Base-by-base conservation (phyloP, 805 yeast species). In the Diddensiella transvaalensis region DNA sequence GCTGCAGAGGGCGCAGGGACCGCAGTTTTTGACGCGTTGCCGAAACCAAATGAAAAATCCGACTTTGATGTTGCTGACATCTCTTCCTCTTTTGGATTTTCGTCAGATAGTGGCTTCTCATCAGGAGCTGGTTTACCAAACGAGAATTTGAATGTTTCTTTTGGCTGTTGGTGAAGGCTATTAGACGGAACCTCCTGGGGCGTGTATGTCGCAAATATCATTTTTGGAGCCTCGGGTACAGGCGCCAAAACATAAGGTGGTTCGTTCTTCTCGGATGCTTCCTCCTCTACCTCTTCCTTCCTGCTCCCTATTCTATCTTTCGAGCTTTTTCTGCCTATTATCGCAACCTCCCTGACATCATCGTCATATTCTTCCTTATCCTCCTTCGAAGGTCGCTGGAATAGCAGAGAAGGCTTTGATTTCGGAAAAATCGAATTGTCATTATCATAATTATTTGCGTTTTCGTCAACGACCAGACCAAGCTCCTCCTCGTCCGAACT, bases 401-500 rank as follows among this genome's bases (percentile, higher is more conserved):
- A 23, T 15, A 23, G 11, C 17, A 40, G 33, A 11, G 18, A 13
- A 11, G 33, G n/a, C 22, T 17, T 22, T 5, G 18, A 10, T 35
- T 35, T 26, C 22, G 23, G 41, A n/a, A 22, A 11, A n/a, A 40
- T 13, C 24, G 33, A 21, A 18, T 6, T 10, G 26, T 22, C 33
- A 10, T 23, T 40, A 5, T 17, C n/a, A 24, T 6, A n/a, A 18
- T 18, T n/a, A 18, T 8, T 38, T 13, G 19, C 22, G 22, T 4
- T 18, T 13, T 18, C 8, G 41, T 15, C 15, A 21, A 38, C 22
- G 5, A 8, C 21, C 41, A 15, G 6, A 15, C 23, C n/a, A 10
- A 6, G 33, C 18, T 57, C 57, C 8, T 57, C 62, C 19, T 61
- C 65, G n/a, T 54, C 57, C 17, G 58, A 61, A 32, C 59, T 50